Percentiles rank a stretch among this genome's conserved stretches.
phyloP scores from a whole-genome alignment of 345 rosid genomes.

The Brassica rapa region DNA sequence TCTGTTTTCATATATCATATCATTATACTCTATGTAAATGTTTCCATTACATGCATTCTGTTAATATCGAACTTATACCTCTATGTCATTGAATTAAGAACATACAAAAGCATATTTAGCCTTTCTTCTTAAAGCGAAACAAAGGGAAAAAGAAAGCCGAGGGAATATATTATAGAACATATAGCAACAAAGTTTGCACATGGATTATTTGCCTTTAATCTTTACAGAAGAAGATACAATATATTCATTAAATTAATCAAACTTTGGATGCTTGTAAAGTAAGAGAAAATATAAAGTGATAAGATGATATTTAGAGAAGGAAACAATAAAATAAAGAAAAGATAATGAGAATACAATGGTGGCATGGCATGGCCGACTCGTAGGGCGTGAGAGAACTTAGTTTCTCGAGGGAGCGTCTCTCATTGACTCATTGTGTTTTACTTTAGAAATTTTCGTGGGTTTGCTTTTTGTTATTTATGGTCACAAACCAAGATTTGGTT shows the following conservation, averaged over 20 bases:
- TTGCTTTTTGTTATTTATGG: conserved; percentile 45
- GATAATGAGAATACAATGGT: conserved; percentile 31
- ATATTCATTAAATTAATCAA: conserved; percentile 34
- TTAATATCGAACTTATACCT: not conserved
- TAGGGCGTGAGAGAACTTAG: conserved; percentile 37
- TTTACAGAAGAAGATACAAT: conserved; percentile 34
- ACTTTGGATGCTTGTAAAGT: conserved; percentile 39
- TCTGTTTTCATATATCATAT: not conserved
- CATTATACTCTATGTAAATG: not conserved
- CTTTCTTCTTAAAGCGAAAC: conserved; percentile 20
- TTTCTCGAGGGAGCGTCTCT: conserved; percentile 42
- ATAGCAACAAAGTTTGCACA: conserved; percentile 37
- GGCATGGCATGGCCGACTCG: conserved; percentile 35
- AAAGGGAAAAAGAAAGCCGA: conserved; percentile 14
- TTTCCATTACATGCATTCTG: conserved; percentile 4
- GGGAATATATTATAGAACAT: conserved; percentile 33
- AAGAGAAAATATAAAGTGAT: conserved; percentile 27
- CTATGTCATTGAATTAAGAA: conserved; percentile 11
- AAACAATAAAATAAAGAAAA: conserved; percentile 4
- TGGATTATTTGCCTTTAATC: conserved; percentile 31
- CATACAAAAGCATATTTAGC: conserved; percentile 7
- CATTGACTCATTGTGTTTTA: conserved; percentile 18
- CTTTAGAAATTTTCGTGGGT: conserved; percentile 27
- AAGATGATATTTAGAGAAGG: conserved; percentile 25
- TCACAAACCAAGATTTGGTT: conserved; percentile 36